These are phyloP conservation scores for Pseudomonodictys pantanalensis DNA, from an alignment of 495 filamentous ascomycete species.

Conservation along the genomic window DNA sequence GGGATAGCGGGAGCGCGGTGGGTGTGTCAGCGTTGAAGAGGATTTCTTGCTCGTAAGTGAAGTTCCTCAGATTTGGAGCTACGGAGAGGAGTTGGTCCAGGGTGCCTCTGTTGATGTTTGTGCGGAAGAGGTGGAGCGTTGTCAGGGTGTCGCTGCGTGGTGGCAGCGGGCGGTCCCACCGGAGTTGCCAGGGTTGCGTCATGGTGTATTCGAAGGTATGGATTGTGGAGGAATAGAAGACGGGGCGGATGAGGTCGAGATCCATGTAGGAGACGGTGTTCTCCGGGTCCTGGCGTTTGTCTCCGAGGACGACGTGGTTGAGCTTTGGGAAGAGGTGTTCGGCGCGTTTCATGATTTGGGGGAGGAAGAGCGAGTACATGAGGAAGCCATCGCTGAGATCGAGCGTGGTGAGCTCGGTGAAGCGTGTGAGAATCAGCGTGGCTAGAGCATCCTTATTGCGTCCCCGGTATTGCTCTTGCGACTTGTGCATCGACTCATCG, in stretches of 20 bases:
- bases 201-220: conserved; percentile 11
- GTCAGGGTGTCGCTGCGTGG: conserved; percentile 5
- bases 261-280: conserved; percentile 13
- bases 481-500: conserved; percentile 9
- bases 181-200: conserved; percentile 8
- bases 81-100: conserved; percentile 1
- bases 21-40: not conserved
- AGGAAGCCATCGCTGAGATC: conserved; percentile 8
- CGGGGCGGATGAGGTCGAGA: conserved; percentile 10
- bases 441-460: conserved; percentile 15
- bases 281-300: not conserved
- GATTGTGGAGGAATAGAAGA: conserved; percentile 2
- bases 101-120: conserved; percentile 10
- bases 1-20: not conserved
- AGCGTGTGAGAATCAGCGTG: conserved; percentile 7
- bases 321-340: conserved; percentile 8
- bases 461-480: not conserved
- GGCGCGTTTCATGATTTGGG: conserved; percentile 7
- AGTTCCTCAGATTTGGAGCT: not conserved
- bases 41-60: conserved; percentile 7
- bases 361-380: conserved; percentile 7
- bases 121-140: conserved; percentile 10
- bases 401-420: conserved; percentile 13
- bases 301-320: conserved; percentile 1
- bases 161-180: not conserved